A percentile compares a stretch with the other conserved stretches of the same genome.
These are phyloP conservation scores for Suhomyces canberraensis DNA, from an alignment of 805 yeast species.

Conservation along the genomic window DNA sequence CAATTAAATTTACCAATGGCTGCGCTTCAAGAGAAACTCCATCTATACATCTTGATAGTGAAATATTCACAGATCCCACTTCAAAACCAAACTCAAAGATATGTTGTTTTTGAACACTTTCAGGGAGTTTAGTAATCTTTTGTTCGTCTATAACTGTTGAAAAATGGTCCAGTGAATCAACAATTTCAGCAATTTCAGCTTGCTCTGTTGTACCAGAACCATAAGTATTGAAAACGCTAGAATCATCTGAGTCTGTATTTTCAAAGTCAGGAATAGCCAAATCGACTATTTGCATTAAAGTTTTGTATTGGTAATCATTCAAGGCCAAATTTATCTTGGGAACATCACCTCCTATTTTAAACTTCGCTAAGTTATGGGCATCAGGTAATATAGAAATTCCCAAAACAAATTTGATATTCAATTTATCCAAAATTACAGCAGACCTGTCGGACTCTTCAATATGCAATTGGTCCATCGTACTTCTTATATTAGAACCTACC, in stretches of 20 bases:
- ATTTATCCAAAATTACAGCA: slow-evolving; percentile 68
- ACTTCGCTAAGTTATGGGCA: slow-evolving; percentile 67
- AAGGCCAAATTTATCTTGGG: slow-evolving; percentile 69
- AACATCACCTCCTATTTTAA: slow-evolving; percentile 72
- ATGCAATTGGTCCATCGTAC: slow-evolving; percentile 73
- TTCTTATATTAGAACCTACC: slow-evolving; percentile 77
- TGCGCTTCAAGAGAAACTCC: slow-evolving; percentile 58
- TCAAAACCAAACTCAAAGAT: slow-evolving; percentile 69
- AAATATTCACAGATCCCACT: slow-evolving; percentile 59
- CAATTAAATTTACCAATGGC: slow-evolving; percentile 67
- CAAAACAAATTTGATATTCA: slow-evolving; percentile 67
- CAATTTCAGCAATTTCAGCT: slow-evolving; percentile 17
- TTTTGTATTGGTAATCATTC: slow-evolving; percentile 87
- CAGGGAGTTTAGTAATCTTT: slow-evolving; percentile 7
- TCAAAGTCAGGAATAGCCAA: slow-evolving; percentile 58
- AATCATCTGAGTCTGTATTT: slow-evolving; percentile 28
- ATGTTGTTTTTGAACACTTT: slow-evolving; percentile 47
- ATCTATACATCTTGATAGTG: slow-evolving; percentile 66
- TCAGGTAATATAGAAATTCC: slow-evolving; percentile 86
- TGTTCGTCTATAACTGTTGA: neutral
- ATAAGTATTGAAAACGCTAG: slow-evolving; percentile 34
- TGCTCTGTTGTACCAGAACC: slow-evolving; percentile 10
- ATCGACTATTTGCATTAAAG: slow-evolving; percentile 75
- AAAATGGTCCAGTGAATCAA: slow-evolving; percentile 3
- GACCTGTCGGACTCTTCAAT: slow-evolving; percentile 37